Evolutionary conservation across 2,329 filamentous ascomycete genomes (phyloP).

Genomic region (Davidsoniella neocaledoniae): DNA sequence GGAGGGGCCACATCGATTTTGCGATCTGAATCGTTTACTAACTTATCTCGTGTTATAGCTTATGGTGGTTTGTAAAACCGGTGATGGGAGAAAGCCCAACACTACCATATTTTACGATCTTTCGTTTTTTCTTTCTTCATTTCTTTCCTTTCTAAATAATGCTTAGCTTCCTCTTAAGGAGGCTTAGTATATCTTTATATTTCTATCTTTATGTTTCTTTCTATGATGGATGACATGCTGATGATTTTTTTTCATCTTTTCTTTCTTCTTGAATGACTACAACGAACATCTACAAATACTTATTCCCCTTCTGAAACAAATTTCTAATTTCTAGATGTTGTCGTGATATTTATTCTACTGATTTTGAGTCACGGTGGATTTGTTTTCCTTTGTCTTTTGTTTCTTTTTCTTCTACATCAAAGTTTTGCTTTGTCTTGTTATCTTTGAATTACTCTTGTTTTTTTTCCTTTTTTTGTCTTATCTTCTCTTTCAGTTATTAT

Average conservation of each 20-base stretch:
- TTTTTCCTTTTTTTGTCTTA: neutral
- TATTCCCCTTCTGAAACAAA: too few species aligned
- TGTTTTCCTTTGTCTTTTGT: neutral
- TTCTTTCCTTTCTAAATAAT: neutral
- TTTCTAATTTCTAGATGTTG: too few species aligned
- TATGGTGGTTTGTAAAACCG: slow-evolving; percentile 4
- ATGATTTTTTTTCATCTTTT: neutral
- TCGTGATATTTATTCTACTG: too few species aligned
- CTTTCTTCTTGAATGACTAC: neutral
- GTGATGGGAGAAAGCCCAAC: neutral
- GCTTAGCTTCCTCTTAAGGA: too few species aligned
- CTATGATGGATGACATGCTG: neutral
- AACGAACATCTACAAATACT: too few species aligned
- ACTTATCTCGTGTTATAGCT: neutral
- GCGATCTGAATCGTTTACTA: neutral
- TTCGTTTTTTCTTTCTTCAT: slow-evolving; percentile 2
- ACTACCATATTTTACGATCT: neutral
- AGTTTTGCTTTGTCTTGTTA: neutral
- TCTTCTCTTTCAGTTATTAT: neutral
- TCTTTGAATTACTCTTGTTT: neutral
- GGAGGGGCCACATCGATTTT: neutral
- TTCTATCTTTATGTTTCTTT: neutral
- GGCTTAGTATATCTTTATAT: neutral
- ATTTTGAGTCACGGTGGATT: too few species aligned
- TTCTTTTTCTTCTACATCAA: neutral